Evolutionary conservation across 495 filamentous ascomycete genomes (phyloP).

Genomic region (Clohesyomyces aquaticus): DNA sequence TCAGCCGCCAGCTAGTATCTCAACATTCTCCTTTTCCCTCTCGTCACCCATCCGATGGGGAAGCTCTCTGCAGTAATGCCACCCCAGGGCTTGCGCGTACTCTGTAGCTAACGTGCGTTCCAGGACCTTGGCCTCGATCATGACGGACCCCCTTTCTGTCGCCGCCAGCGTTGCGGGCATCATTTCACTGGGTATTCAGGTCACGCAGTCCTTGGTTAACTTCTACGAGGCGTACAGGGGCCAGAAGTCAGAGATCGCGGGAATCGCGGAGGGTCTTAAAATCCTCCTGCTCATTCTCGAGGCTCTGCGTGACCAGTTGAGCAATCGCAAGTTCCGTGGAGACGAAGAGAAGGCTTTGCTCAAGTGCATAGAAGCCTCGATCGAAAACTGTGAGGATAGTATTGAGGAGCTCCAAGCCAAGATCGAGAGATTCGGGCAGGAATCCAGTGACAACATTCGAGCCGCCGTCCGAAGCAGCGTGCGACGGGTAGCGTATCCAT

Average conservation of each 20-base stretch:
- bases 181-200: slow-evolving; percentile 21
- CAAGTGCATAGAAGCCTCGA: slow-evolving; percentile 16
- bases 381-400: slow-evolving; percentile 38
- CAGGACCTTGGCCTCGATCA: too few species aligned
- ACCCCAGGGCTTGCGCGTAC: too few species aligned
- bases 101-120: too few species aligned
- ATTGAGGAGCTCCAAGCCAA: slow-evolving; percentile 45
- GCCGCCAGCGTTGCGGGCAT: slow-evolving; percentile 19
- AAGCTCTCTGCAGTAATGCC: too few species aligned
- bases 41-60: too few species aligned
- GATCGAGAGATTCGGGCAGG: slow-evolving; percentile 18
- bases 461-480: slow-evolving; percentile 2
- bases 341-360: slow-evolving; percentile 14
- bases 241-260: slow-evolving; percentile 15
- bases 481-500: slow-evolving; percentile 13
- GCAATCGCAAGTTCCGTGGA: slow-evolving; percentile 23
- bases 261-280: slow-evolving; percentile 17
- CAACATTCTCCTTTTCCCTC: too few species aligned
- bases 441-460: background rate
- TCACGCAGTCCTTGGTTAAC: slow-evolving; percentile 23
- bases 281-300: slow-evolving; percentile 10
- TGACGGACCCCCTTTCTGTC: slow-evolving; percentile 22
- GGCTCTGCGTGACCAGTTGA: slow-evolving; percentile 6
- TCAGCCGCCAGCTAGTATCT: too few species aligned
- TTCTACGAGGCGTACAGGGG: slow-evolving; percentile 24